Evolutionary conservation across 768 basidiomycete genomes (phyloP).

Genomic region (Lactifluus piperatus): DNA sequence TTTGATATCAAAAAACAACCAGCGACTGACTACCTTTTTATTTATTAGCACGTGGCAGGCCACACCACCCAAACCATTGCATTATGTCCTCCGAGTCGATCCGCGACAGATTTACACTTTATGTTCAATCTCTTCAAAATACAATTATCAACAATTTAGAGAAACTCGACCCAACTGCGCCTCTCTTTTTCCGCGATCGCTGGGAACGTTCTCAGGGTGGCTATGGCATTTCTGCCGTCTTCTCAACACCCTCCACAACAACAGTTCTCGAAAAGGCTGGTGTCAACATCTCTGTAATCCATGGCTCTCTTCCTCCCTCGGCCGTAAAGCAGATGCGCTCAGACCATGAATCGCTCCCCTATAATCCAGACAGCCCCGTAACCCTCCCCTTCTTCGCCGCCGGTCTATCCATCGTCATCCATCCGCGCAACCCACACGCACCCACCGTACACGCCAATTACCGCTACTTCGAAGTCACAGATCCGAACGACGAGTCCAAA

Average conservation of each 20-base stretch:
- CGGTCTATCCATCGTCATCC: slow-evolving; percentile 87
- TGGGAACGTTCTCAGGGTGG: slow-evolving; percentile 66
- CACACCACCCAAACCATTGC: too few species aligned
- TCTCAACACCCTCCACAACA: slow-evolving; percentile 35
- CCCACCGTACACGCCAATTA: slow-evolving; percentile 96
- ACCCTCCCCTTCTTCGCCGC: slow-evolving; percentile 89
- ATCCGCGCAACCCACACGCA: slow-evolving; percentile 87
- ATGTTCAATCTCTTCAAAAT: slow-evolving; percentile 69
- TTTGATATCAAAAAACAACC: too few species aligned
- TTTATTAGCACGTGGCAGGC: too few species aligned
- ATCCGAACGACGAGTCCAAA: slow-evolving; percentile 27
- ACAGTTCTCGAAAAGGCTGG: slow-evolving; percentile 90
- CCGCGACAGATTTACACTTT: slow-evolving; percentile 70
- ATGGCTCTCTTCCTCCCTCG: slow-evolving; percentile 78
- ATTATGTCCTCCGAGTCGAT: slow-evolving; percentile 32
- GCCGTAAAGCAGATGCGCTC: slow-evolving; percentile 94
- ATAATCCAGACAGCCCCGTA: slow-evolving; percentile 43
- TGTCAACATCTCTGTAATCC: slow-evolving; percentile 88
- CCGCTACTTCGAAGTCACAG: slow-evolving; percentile 89
- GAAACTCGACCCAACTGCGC: slow-evolving; percentile 60
- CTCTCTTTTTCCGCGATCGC: slow-evolving; percentile 71
- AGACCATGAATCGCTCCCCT: slow-evolving; percentile 73
- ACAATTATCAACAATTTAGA: slow-evolving; percentile 74
- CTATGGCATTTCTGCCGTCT: slow-evolving; percentile 80
- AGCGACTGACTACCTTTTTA: too few species aligned